Evolutionary conservation across 106 monocot genomes (phyloP).

Genomic region (Allium sativum): DNA sequence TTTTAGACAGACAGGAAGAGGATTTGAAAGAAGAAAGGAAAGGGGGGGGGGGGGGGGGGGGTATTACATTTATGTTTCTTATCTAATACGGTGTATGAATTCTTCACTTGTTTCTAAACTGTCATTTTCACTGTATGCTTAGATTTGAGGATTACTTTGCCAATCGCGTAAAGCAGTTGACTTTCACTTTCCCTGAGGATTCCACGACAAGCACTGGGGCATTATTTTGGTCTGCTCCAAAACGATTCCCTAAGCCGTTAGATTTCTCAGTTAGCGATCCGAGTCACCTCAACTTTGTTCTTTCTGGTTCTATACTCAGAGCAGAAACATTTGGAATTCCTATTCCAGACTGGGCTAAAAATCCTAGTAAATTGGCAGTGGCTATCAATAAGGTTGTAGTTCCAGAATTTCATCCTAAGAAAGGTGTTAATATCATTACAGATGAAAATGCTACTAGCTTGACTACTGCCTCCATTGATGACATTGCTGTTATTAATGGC

Average conservation of each 20-base stretch:
- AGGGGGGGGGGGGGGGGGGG: too few relatives aligned
- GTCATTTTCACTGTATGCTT: conserved; percentile 6
- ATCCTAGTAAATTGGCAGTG: conserved; percentile 36
- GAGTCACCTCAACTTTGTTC: conserved; percentile 55
- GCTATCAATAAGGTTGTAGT: conserved; percentile 48
- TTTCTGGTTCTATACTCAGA: conserved; percentile 69
- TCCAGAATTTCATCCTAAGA: conserved; percentile 69
- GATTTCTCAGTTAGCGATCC: conserved; percentile 56
- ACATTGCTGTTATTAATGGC: conserved; percentile 58
- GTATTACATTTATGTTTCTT: too few relatives aligned
- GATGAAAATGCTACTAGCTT: conserved; percentile 73
- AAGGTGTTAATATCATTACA: conserved; percentile 69
- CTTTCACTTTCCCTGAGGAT: conserved; percentile 84
- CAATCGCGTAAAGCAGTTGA: conserved; percentile 82
- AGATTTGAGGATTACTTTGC: conserved; percentile 93
- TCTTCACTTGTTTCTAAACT: neutral
- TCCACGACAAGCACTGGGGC: conserved; percentile 55
- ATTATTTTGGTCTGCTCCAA: conserved; percentile 94
- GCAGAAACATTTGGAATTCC: conserved; percentile 77
- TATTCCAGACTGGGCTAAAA: conserved; percentile 67
- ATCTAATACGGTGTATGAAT: too few relatives aligned
- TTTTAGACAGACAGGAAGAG: too few relatives aligned
- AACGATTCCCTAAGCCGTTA: conserved; percentile 69
- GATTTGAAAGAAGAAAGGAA: too few relatives aligned
- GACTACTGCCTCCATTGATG: conserved; percentile 62